Base-by-base conservation (phyloP, 768 basidiomycete genomes). In the Pulveroboletus ravenelii region DNA sequence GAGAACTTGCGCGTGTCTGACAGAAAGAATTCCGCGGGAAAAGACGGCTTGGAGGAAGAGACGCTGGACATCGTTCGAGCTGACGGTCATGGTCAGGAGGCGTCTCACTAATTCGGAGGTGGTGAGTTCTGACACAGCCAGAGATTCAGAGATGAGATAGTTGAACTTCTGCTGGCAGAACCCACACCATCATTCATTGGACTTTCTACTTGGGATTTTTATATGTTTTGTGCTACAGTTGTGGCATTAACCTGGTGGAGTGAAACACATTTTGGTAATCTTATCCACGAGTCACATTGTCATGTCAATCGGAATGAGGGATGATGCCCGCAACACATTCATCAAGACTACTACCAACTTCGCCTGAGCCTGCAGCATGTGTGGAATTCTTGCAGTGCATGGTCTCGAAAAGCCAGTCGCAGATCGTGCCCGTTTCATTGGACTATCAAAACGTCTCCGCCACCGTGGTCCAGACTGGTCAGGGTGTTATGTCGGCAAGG, bases 381-480 rank as follows among this genome's bases (percentile, higher is more conserved):
- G 93, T 66, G 93, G 93, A 59, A 96, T 97, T 62, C 74, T 93
- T 57, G 90, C 88, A 50, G 83, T 83, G 25, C 91, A 93, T 62
- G 87, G 87, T 58, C 69, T 93, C 51, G 76, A 86, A 55, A 86
- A 84, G 49, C 85, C 93, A 32, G 63, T 77, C 34, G 69, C 71
- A 20, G 85, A 86, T 59, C 78, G 94, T 55, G 75, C 85, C 40
- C 81, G 75, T 48, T 87, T 84, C 62, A 84, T 97, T 50, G 85
- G 90, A 4, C 78, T 89, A 60, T 93, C 93, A 10, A 96, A 93
- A 72, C 84, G 82, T 55, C 84, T 91, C 53, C 81, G 95, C 45
- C 94, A 96, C 66, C 85, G 94, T 55, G 96, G 96, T 13, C 96
- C 96, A 10, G 96, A 99, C 71, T 99, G 96, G 96, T 93, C 92